Evolutionary conservation across 2,329 filamentous ascomycete species (phyloP), one percentile per base, ranked within the genome.

Genomic region (Scolecobasidium constrictum): DNA sequence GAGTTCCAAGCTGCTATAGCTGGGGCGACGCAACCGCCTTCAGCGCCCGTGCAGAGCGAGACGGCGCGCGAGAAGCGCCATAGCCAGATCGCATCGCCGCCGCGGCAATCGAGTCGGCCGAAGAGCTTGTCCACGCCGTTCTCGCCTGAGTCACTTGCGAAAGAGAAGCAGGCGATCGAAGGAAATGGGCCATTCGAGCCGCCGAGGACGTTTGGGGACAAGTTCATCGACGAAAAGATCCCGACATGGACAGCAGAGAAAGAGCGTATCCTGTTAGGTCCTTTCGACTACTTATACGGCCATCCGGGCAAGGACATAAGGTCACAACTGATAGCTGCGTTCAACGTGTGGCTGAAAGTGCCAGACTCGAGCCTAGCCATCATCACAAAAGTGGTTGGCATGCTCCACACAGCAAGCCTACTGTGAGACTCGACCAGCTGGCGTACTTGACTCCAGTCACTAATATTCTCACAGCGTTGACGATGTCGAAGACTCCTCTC

Each of bases 291-390:
- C 60, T 72, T 92, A 48, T 74, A 79, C 53, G 74, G 75, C 35
- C 81, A 87, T 49, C 84, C 85, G 0, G 86, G 86, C 49, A 92
- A 93, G 63, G 84, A 92, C 61, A 83, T 94, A 56, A 78, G 87
- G 50, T 74, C 80, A 36, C 81, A 85, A 63, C 71, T 90, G 53
- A 86, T 93, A 54, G 74, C 72, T 35, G 81, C 85, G 35, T 93
- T 93, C 69, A 86, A 93, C 57, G 72, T 72, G 40, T 88, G 82
- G 80, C 67, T 93, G 13, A 71, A 83, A 44, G 84, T 93, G 16
- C 85, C 86, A 0, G 59, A 71, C 6, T 72, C 77, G 46, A 78
- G 76, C 50, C 70, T 93, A 44, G 73, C 75, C 34, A 69, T 87
- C 47, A 90, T 93, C 54, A 88, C 81, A 20, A 77, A 76, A 47